Evolutionary conservation across 768 basidiomycete genomes (phyloP).

Genomic region (Suillus paluster): DNA sequence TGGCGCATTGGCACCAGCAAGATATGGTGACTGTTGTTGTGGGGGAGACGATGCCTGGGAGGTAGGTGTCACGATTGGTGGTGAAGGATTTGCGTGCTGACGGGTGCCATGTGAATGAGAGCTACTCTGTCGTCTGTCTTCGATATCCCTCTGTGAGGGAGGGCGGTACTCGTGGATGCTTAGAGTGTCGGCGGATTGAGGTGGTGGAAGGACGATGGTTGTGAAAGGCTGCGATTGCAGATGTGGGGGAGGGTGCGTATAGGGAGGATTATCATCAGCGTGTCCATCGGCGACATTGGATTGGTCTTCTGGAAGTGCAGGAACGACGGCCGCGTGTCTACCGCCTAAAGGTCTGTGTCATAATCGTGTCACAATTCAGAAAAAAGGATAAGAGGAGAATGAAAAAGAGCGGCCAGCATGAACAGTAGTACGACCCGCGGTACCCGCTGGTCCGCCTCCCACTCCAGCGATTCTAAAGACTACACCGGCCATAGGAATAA

Average conservation of each 20-base stretch:
- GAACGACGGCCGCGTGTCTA: slow-evolving; percentile 81
- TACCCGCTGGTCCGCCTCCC: slow-evolving; percentile 3
- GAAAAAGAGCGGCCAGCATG: slow-evolving; percentile 24
- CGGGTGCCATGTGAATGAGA: slow-evolving; percentile 18
- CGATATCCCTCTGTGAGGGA: slow-evolving; percentile 24
- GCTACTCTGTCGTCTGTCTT: slow-evolving; percentile 21
- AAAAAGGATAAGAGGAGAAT: slow-evolving; percentile 29
- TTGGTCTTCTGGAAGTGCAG: slow-evolving; percentile 78
- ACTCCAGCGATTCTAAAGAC: slow-evolving; percentile 2
- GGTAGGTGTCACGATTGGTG: slow-evolving; percentile 25
- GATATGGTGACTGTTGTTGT: slow-evolving; percentile 26
- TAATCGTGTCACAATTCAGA: slow-evolving; percentile 38
- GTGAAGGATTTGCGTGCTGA: slow-evolving; percentile 22
- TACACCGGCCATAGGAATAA: background rate
- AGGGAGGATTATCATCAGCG: slow-evolving; percentile 27
- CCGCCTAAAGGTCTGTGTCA: slow-evolving; percentile 71
- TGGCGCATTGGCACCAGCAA: slow-evolving; percentile 14
- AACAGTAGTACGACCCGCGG: background rate
- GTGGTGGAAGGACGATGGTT: slow-evolving; percentile 37
- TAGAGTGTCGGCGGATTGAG: slow-evolving; percentile 28
- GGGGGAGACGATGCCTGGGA: slow-evolving; percentile 25
- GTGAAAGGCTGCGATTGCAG: slow-evolving; percentile 30
- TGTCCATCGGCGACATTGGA: slow-evolving; percentile 22
- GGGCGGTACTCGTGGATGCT: slow-evolving; percentile 38
- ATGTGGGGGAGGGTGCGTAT: slow-evolving; percentile 24